Base-by-base conservation (phyloP, 768 basidiomycete species). In the Harrya chromipes region DNA sequence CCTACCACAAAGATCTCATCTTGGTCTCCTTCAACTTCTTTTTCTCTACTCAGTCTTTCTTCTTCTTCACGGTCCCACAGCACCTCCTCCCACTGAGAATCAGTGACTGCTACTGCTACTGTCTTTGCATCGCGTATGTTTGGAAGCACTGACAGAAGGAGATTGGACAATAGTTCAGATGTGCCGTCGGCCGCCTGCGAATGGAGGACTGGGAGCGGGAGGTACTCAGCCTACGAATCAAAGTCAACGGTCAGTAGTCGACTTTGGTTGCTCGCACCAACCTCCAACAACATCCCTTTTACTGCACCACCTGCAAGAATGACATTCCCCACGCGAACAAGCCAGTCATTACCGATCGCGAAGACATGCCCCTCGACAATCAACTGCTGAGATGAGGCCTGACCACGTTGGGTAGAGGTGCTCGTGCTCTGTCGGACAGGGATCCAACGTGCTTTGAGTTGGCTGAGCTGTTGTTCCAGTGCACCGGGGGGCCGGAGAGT, bases 241-340 rank as follows among this genome's bases (percentile, higher is more conserved):
- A 27, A 11, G 26, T 45, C 27, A 59, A 46, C 34, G 47, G 54
- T 38, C 4, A 19, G 27, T 7, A 4, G 16, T 47, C 29, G 44
- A 47, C 43, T 31, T 14, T 26, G 34, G 48, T 40, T 17, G 17
- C 5, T 36, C 26, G 17, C 24, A 53, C 69, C 51, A 50, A 87
- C 89, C 81, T 92, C 89, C 23, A 92, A 72, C 35, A 92, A 73
- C 85, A 92, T 88, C n/a, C 89, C 89, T 60, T 83, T 88, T 4
- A 86, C 74, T 6, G 80, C 80, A 27, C 88, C 87, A 19, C 87
- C 87, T 19, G 85, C 79, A 17, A 89, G 71, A 37, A 81, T 76
- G 33, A 92, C 88, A 65, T 88, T 88, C 9, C 89, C 89, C 29
- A 83, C 81, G 14, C 89, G 77, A 9, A 92, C 84, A 16, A 90